Conservation (phyloP, 169 alveolate genomes). For the Plasmodium chabaudi region DNA sequence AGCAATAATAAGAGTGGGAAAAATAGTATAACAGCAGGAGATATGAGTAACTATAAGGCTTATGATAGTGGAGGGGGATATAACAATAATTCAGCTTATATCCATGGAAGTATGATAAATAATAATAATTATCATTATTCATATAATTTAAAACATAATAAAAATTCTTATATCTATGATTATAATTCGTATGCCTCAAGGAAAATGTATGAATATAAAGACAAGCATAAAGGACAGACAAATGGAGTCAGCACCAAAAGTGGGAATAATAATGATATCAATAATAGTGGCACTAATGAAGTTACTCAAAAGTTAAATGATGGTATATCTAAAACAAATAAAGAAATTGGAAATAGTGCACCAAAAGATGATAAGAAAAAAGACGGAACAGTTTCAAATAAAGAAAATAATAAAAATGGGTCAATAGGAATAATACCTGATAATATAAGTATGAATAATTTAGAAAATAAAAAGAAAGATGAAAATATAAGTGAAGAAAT, state of each 20-base stretch:
- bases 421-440: neutral
- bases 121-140: conserved; percentile 1
- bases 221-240: neutral
- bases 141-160: conserved; percentile 5
- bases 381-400: neutral
- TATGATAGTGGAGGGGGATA: conserved; percentile 13
- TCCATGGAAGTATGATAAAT: neutral
- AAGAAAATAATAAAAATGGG: neutral
- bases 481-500: conserved; percentile 22
- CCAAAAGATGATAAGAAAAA: neutral
- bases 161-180: conserved; percentile 34
- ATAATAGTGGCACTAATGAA: neutral
- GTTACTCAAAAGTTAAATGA: neutral
- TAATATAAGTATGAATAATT: neutral
- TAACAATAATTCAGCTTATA: neutral
- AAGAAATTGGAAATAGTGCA: neutral
- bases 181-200: conserved; percentile 30
- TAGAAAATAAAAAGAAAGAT: conserved; percentile 7
- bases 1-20: conserved; percentile 4
- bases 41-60: conserved; percentile 10
- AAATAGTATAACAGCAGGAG: neutral
- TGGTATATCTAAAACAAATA: neutral
- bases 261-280: neutral
- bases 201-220: conserved; percentile 20
- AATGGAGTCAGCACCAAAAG: neutral